phyloP scores from a whole-genome alignment of 2,329 filamentous ascomycete species.

The Venturia oleaginea region DNA sequence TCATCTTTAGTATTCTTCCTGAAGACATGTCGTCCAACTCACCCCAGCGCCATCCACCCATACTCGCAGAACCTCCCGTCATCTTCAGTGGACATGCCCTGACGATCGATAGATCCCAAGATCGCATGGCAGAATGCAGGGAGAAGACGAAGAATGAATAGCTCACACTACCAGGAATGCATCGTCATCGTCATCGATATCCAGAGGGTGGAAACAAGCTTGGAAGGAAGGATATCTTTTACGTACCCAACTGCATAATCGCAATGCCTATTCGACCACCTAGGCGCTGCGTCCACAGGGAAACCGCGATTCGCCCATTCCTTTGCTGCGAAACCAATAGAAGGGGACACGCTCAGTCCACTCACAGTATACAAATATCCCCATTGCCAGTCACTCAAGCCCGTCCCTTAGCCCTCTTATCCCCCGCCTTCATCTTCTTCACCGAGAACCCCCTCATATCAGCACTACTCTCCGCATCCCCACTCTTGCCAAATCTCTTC shows the following conservation, averaged over 20 bases:
- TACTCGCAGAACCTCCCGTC: constrained; percentile 1
- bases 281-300: background rate
- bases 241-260: background rate
- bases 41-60: background rate
- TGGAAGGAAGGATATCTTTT: background rate
- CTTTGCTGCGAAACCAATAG: background rate
- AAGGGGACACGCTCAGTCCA: background rate
- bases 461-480: constrained; percentile 71
- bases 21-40: background rate
- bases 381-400: background rate
- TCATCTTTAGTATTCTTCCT: background rate
- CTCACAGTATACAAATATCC: background rate
- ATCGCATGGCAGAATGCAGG: background rate
- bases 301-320: background rate
- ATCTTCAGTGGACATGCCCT: background rate
- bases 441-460: constrained; percentile 74
- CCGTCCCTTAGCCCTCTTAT: constrained; percentile 25
- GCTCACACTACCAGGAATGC: background rate
- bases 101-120: background rate
- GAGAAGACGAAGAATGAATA: background rate
- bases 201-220: background rate
- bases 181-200: background rate
- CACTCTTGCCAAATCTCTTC: constrained; percentile 85
- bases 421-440: constrained; percentile 67
- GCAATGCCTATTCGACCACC: background rate